These are phyloP conservation scores for Talaromyces marneffei DNA, from an alignment of 2,329 filamentous ascomycete species.

Conservation along the genomic window DNA sequence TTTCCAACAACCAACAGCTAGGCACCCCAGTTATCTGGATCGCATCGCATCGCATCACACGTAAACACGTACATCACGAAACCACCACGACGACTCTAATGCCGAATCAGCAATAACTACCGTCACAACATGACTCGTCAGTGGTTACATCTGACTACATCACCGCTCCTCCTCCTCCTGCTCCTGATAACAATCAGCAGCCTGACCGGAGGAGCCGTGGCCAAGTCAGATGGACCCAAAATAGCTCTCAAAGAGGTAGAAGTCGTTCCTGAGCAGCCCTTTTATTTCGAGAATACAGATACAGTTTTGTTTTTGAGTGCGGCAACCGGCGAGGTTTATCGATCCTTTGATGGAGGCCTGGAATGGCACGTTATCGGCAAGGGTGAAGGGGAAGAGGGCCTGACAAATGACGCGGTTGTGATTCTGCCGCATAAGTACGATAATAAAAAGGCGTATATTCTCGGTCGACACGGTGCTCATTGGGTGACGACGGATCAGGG, in stretches of 20 bases:
- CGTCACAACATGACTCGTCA: conserved; percentile 35
- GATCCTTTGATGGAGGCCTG: conserved; percentile 74
- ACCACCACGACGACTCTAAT: conserved; percentile 10
- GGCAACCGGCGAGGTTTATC: conserved; percentile 60
- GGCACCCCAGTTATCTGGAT: neutral
- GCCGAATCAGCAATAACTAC: conserved; percentile 22
- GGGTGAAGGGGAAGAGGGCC: conserved; percentile 41
- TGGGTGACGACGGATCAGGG: conserved; percentile 81
- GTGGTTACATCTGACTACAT: conserved; percentile 44
- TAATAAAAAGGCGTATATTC: conserved; percentile 68
- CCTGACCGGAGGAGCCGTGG: conserved; percentile 17
- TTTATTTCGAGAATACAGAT: conserved; percentile 89
- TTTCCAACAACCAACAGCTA: too few relatives aligned
- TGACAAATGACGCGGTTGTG: conserved; percentile 37
- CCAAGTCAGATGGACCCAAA: conserved; percentile 56
- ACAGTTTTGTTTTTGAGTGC: conserved; percentile 69
- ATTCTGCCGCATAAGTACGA: conserved; percentile 76
- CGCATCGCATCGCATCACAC: conserved; percentile 1
- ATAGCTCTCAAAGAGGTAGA: conserved; percentile 63
- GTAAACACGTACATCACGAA: neutral
- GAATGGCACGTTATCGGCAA: conserved; percentile 59
- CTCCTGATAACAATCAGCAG: conserved; percentile 40
- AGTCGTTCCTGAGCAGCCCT: conserved; percentile 61
- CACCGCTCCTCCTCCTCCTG: conserved; percentile 52
- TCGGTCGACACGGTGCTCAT: conserved; percentile 63